Base-by-base conservation (phyloP, 306 rosid genomes). In the Trifolium subterraneum region DNA sequence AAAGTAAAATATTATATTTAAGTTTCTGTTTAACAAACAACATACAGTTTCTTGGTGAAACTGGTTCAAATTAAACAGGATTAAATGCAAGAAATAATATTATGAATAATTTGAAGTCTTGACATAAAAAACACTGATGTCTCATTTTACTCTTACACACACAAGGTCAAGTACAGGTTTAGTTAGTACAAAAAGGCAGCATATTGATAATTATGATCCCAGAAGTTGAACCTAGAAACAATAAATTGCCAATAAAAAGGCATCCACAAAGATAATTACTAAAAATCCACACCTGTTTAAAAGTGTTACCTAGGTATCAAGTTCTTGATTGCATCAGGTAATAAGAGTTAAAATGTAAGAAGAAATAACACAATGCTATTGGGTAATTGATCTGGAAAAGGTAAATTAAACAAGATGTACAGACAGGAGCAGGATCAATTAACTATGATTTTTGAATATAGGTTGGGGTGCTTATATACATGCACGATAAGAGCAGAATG, bases 191-290 rank as follows among this genome's bases (percentile, higher is more conserved):
- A 59, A 59, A 27, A 27, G 29, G 7, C 29, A 55, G 64, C 11
- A 13, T 18, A 15, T 59, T 10, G 7, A 25, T 27, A 59, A 29
- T 59, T 27, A 14, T 29, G 39, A 59, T 27, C 39, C 38, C 20
- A 7, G 39, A 14, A 59, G 38, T 29, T 15, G 65, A 59, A 59
- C 29, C 20, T 11, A 3, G 11, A 27, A 27, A 27, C 31, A 27
- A 27, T 65, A 33, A 58, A 45, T 16, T 62, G 65, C 15, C 38
- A 47, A 72, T 51, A 25, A 66, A 78, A 44, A 66, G 39, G 44
- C 10, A 55, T 29, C 29, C 27, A 74, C n/a, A 48, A 27, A 51
- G 10, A 31, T 9, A 75, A 63, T 39, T 68, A 36, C 38, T 22
- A 36, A 61, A 41, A 70, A 50, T 2, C 27, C 39, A 31, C 25